Percentiles rank a stretch among this genome's conserved stretches.
phyloP scores from a whole-genome alignment of 139 green algal genomes.

The Coelastrella sp. region DNA sequence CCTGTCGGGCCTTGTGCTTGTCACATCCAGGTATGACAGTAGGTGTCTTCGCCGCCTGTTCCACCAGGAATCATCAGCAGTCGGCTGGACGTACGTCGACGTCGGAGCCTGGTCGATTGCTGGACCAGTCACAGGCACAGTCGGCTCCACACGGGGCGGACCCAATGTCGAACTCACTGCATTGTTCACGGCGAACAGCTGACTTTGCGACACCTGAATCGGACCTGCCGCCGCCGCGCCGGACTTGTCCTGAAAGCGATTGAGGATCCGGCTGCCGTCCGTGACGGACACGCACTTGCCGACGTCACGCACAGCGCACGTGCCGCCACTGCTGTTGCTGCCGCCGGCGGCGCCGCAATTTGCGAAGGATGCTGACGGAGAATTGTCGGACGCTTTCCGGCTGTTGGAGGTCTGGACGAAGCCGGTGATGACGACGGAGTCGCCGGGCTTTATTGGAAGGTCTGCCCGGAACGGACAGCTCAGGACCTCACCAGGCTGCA shows the following conservation, averaged over 20 bases:
- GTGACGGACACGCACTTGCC: constrained; percentile 3
- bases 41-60: background rate
- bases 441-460: background rate
- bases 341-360: background rate
- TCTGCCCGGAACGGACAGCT: background rate
- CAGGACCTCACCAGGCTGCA: background rate
- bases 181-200: constrained; percentile 1
- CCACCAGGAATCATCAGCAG: background rate
- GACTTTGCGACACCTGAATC: background rate
- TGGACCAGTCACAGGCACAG: background rate
- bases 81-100: background rate
- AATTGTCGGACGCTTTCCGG: background rate
- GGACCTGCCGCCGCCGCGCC: background rate
- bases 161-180: background rate
- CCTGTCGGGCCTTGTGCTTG: too few species aligned
- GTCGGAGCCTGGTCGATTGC: background rate
- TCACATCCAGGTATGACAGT: background rate
- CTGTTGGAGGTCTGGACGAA: background rate
- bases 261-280: constrained; percentile 4
- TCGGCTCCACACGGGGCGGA: background rate
- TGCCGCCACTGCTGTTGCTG: background rate
- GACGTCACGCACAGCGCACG: background rate
- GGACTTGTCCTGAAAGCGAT: background rate
- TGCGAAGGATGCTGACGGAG: background rate
- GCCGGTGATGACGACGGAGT: background rate